These are phyloP conservation scores for Fusarium sp. DNA, from an alignment of 2,329 filamentous ascomycete species.

Conservation along the genomic window DNA sequence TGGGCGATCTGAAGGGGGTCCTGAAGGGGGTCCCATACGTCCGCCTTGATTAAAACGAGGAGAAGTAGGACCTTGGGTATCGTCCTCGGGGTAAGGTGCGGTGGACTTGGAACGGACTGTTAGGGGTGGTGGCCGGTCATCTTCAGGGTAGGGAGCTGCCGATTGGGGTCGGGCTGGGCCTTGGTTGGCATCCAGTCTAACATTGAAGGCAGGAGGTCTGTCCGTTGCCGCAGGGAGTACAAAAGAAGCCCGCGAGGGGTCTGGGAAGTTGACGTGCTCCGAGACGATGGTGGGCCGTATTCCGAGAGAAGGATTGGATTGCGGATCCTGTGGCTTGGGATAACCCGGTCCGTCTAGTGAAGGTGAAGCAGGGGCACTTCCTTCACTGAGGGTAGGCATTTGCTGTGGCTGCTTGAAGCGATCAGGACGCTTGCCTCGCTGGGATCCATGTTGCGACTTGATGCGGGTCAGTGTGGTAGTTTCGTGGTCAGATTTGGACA, in stretches of 20 bases:
- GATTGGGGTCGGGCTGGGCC: conserved; percentile 58
- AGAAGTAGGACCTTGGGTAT: conserved; percentile 47
- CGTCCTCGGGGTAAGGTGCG: conserved; percentile 76
- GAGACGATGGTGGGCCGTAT: conserved; percentile 50
- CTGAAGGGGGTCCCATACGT: conserved; percentile 58
- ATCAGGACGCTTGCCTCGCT: conserved; percentile 68
- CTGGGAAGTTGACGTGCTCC: conserved; percentile 56
- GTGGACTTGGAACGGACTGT: conserved; percentile 55
- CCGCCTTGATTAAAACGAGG: conserved; percentile 58
- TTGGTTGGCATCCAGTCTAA: conserved; percentile 55
- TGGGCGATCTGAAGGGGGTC: conserved; percentile 59
- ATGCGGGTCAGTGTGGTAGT: conserved; percentile 89
- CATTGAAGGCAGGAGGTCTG: conserved; percentile 60
- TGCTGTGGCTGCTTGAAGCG: conserved; percentile 61
- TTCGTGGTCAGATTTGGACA: conserved; percentile 93
- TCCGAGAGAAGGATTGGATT: conserved; percentile 51
- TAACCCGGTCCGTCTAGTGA: conserved; percentile 32
- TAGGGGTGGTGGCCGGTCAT: conserved; percentile 67
- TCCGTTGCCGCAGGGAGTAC: conserved; percentile 44
- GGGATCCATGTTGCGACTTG: conserved; percentile 80
- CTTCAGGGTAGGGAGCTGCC: conserved; percentile 75
- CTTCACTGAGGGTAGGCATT: conserved; percentile 62
- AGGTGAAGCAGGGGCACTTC: conserved; percentile 44
- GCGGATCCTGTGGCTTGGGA: conserved; percentile 29
- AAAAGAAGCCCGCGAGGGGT: conserved; percentile 54